Conservation (phyloP, 768 basidiomycete species). For the Boletus rex-veris region DNA sequence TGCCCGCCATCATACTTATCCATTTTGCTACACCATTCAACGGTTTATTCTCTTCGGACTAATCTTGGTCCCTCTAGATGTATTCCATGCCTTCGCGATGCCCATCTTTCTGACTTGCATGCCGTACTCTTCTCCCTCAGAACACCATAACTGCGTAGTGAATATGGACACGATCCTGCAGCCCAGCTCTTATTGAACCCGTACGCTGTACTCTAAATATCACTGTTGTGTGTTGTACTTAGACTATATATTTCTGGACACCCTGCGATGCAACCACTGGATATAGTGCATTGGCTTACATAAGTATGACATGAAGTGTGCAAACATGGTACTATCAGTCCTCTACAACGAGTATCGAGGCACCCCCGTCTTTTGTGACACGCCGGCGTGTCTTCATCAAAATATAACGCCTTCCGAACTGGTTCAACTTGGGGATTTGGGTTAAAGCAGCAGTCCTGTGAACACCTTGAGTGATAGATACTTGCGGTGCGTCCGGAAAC, state of each 20-base stretch:
- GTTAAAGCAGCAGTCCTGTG: background rate
- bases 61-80: background rate
- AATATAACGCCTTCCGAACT: constrained; percentile 57
- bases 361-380: constrained; percentile 63
- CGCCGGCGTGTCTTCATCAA: constrained; percentile 59
- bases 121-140: constrained; percentile 5
- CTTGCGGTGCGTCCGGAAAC: constrained; percentile 27
- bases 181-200: constrained; percentile 10
- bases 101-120: constrained; percentile 13
- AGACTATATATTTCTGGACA: constrained; percentile 2
- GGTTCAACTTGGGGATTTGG: constrained; percentile 34
- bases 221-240: constrained; percentile 13
- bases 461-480: background rate
- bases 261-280: background rate
- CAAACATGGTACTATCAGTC: constrained; percentile 1
- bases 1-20: background rate
- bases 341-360: constrained; percentile 46
- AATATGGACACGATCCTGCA: constrained; percentile 13
- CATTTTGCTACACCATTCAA: too few species aligned
- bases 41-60: background rate
- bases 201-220: constrained; percentile 15
- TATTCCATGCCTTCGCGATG: constrained; percentile 2
- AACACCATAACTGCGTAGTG: constrained; percentile 5
- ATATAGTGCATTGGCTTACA: background rate
- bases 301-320: background rate